Base-by-base conservation (phyloP, 495 filamentous ascomycete species). In the Hyaloscypha finlandica region DNA sequence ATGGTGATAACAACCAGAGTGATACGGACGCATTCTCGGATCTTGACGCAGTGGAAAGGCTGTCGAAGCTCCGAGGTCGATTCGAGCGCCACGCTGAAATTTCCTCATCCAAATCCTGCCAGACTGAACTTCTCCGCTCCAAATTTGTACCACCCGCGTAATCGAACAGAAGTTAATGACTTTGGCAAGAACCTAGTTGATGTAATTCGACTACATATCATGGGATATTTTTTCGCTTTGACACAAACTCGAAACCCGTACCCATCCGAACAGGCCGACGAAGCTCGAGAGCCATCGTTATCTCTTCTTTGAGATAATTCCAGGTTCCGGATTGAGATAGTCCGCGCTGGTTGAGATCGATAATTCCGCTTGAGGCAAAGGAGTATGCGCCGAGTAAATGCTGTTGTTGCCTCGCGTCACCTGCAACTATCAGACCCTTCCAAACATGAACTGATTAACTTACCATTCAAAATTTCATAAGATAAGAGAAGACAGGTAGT, bases 401-500 rank as follows among this genome's bases (percentile, higher is more conserved):
- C 31, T 39, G 4, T 20, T 59, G 56, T 37, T 59, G 29, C 25
- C 56, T 5, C 3, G 61, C 75, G 75, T 39, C 63, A 73, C 52
- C 75, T 70, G 11, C 68, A 66, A 39, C 57, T 68, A 12, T 72
- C 53, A 30, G 72, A 69, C 32, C 70, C 71, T 73, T 57, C 25
- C 4, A 48, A 37, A 8, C 14, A 2, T 74, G 75, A 58, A 6
- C 66, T 64, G 16, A 57, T 30, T 53, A 5, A 20, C 32, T 56
- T 56, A 56, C 62, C 52, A 25, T 39, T 64, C 8, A 80, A 73
- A 22, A 81, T 79, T 63, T 80, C 77, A 68, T 77, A 80, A 3
- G 75, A 78, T 29, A 76, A 66, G 19, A 81, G 57, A 12, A 81
- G 68, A 54, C 78, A 80, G 3, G 77, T 78, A 2, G 76, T 72